These are phyloP conservation scores for Spathaspora gorwiae DNA, from an alignment of 805 yeast species.

Conservation along the genomic window DNA sequence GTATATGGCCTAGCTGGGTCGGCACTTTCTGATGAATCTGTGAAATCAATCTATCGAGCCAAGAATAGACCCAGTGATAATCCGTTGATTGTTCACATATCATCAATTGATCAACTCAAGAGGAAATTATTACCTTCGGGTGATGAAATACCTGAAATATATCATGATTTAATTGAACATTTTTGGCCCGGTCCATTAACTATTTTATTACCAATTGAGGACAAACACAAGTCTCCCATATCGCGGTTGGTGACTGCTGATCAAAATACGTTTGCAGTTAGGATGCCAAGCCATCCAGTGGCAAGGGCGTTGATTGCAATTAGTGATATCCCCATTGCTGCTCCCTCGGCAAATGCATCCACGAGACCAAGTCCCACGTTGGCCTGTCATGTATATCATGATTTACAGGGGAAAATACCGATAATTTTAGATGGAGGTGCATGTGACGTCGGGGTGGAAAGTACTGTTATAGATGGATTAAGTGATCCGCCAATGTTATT, in stretches of 20 bases:
- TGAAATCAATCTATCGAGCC: slow-evolving; percentile 72
- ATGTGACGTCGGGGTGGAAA: slow-evolving; percentile 85
- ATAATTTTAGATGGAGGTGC: slow-evolving; percentile 86
- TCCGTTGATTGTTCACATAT: slow-evolving; percentile 86
- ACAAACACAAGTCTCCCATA: slow-evolving; percentile 38
- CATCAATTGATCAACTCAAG: slow-evolving; percentile 69
- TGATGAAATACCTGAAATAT: slow-evolving; percentile 61
- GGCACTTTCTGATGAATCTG: slow-evolving; percentile 69
- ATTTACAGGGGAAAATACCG: slow-evolving; percentile 76
- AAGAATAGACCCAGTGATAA: slow-evolving; percentile 95
- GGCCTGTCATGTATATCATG: slow-evolving; percentile 82
- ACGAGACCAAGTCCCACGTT: slow-evolving; percentile 91
- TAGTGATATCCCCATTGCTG: slow-evolving; percentile 88
- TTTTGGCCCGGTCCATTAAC: slow-evolving; percentile 98
- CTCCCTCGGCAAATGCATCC: slow-evolving; percentile 96
- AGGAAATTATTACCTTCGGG: slow-evolving; percentile 49
- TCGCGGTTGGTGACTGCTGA: slow-evolving; percentile 79
- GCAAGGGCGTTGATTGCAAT: slow-evolving; percentile 86
- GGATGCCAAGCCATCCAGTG: slow-evolving; percentile 82
- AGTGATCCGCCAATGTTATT: slow-evolving; percentile 79
- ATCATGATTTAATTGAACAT: slow-evolving; percentile 55
- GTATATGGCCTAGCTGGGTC: slow-evolving; percentile 96
- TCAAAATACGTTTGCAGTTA: slow-evolving; percentile 86
- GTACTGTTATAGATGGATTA: slow-evolving; percentile 91
- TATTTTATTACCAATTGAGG: slow-evolving; percentile 63